phyloP scores from a whole-genome alignment of 2,329 filamentous ascomycete genomes.

The Rosellinia necatrix region DNA sequence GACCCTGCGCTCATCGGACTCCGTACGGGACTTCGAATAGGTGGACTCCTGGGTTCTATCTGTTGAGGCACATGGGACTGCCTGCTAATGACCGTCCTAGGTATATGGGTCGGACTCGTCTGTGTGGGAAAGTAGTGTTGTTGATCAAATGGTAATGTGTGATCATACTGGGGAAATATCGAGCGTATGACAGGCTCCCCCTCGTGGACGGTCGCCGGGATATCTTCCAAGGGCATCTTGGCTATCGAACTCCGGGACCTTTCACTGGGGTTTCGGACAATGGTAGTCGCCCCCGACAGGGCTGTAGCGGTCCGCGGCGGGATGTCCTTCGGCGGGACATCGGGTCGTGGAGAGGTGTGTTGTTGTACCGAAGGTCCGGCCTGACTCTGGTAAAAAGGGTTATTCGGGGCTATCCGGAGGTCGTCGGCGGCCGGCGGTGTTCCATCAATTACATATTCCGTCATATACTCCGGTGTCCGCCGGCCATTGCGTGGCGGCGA shows the following conservation, averaged over 20 bases:
- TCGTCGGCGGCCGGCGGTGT: conserved; percentile 28
- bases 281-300: conserved; percentile 55
- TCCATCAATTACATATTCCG: conserved; percentile 40
- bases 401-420: conserved; percentile 33
- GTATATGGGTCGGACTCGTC: conserved; percentile 65
- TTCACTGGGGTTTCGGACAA: conserved; percentile 54
- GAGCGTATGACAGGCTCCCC: conserved; percentile 59
- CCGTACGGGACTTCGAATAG: conserved; percentile 38
- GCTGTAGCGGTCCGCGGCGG: conserved; percentile 55
- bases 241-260: conserved; percentile 61
- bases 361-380: conserved; percentile 33
- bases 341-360: conserved; percentile 42
- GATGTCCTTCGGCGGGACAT: conserved; percentile 47
- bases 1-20: conserved; percentile 42
- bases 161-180: conserved; percentile 78
- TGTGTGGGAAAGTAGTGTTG: conserved; percentile 74
- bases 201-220: conserved; percentile 34
- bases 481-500: conserved; percentile 38
- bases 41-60: conserved; percentile 37
- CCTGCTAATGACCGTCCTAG: conserved; percentile 67
- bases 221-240: conserved; percentile 53
- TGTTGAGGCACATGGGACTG: conserved; percentile 60
- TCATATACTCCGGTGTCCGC: conserved; percentile 35
- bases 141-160: conserved; percentile 65
- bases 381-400: conserved; percentile 36